Evolutionary conservation across 352 stramenopile genomes (phyloP).

Genomic region (Phytopythium litorale): DNA sequence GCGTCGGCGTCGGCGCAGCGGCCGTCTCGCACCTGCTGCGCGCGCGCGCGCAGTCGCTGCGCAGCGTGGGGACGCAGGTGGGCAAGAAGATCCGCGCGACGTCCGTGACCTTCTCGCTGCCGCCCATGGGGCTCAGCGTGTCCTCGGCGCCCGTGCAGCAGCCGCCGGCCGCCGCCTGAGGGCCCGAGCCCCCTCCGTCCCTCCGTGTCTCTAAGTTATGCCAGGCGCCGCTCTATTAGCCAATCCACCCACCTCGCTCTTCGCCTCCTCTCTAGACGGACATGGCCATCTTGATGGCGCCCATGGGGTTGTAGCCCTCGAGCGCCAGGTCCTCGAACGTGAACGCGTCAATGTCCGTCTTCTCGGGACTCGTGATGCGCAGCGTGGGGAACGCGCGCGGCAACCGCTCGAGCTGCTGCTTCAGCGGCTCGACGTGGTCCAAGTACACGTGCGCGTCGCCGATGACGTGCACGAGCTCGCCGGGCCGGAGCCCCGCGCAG

Average conservation of each 20-base stretch:
- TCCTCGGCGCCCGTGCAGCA: conserved; percentile 54
- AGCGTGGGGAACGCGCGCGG: conserved; percentile 95
- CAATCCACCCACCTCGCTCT: not conserved
- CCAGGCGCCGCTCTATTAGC: not conserved
- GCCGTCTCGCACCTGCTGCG: conserved; percentile 49
- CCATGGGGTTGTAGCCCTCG: conserved; percentile 94
- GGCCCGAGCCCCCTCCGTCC: too few relatives aligned
- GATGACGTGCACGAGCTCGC: conserved; percentile 99
- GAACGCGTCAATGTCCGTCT: conserved; percentile 95
- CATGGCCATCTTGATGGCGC: conserved; percentile 99
- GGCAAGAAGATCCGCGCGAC: conserved; percentile 65
- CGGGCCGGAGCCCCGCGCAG: conserved; percentile 90
- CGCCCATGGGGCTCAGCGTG: conserved; percentile 62
- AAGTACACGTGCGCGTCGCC: conserved; percentile 99
- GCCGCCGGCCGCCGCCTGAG: conserved; percentile 11
- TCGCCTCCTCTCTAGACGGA: conserved; percentile 60
- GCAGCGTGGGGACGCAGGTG: conserved; percentile 52
- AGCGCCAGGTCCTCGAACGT: conserved; percentile 96
- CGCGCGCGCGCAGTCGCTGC: conserved; percentile 49
- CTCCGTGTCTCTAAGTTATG: conserved; percentile 7
- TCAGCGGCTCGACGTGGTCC: conserved; percentile 98
- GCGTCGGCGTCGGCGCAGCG: conserved; percentile 10
- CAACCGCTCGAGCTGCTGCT: conserved; percentile 92
- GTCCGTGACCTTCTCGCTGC: conserved; percentile 67
- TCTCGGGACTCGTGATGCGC: conserved; percentile 82